Evolutionary conservation across 2,329 filamentous ascomycete species (phyloP).

Genomic region (Calcarisporium arbuscula): DNA sequence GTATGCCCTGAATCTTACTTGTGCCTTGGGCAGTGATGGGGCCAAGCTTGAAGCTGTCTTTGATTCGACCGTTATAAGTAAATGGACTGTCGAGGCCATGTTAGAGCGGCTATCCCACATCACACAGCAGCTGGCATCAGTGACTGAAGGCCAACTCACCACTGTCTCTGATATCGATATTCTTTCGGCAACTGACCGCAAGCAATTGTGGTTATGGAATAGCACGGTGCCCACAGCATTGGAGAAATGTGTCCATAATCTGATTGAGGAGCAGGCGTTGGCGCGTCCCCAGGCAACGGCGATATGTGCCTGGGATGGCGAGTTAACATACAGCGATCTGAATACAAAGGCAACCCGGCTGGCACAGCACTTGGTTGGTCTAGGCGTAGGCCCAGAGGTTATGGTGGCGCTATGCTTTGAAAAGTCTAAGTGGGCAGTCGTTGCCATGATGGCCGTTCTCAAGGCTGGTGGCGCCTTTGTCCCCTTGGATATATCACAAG

Average conservation of each 20-base stretch:
- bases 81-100: background rate
- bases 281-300: background rate
- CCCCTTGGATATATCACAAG: background rate
- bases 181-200: background rate
- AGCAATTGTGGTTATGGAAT: slow-evolving; percentile 4
- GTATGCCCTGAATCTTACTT: slow-evolving; percentile 1
- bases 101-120: background rate
- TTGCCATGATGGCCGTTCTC: slow-evolving; percentile 1
- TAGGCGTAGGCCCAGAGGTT: background rate
- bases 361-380: background rate
- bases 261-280: background rate
- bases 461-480: slow-evolving; percentile 3
- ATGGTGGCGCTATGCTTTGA: slow-evolving; percentile 1
- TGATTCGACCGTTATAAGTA: background rate
- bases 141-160: background rate
- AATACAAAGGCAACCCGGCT: background rate
- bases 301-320: slow-evolving; percentile 1
- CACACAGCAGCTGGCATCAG: background rate
- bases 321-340: slow-evolving; percentile 2
- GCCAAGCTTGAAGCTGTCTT: background rate
- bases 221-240: background rate
- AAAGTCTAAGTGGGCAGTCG: slow-evolving; percentile 1
- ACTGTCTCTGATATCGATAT: background rate
- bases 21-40: background rate
- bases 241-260: slow-evolving; percentile 1